Percentiles rank a stretch among this genome's conserved stretches.
These are phyloP conservation scores for Scedosporium apiospermum DNA, from an alignment of 2,329 filamentous ascomycete genomes.

Conservation along the genomic window DNA sequence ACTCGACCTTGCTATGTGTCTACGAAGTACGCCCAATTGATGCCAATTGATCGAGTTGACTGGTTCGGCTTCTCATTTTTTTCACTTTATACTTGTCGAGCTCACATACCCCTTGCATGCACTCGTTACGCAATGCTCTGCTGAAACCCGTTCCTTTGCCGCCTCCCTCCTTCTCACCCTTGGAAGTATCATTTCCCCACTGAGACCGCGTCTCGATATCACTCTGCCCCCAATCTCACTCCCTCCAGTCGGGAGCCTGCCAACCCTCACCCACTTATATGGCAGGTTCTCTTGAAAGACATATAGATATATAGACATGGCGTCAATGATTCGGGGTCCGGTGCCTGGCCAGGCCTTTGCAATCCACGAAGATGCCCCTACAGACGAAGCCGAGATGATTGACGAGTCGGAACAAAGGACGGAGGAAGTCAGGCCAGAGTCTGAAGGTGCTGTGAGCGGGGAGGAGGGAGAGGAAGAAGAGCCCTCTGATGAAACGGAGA, in stretches of 20 bases:
- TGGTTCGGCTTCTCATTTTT: not conserved
- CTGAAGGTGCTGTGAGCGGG: constrained; percentile 21
- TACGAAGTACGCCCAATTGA: not conserved
- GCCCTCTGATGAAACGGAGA: constrained; percentile 28
- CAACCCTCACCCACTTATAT: not conserved
- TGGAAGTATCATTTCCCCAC: not conserved
- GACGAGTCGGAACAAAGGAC: constrained; percentile 18
- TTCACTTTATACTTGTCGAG: not conserved
- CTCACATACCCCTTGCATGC: not conserved
- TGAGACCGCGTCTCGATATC: not conserved
- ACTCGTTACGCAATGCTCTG: not conserved
- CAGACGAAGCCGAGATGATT: constrained; percentile 38
- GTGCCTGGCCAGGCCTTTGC: constrained; percentile 25
- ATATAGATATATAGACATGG: not conserved
- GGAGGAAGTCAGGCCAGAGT: constrained; percentile 20
- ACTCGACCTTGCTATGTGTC: not conserved
- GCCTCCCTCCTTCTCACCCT: not conserved
- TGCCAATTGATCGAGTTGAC: not conserved
- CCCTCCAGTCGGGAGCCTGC: not conserved
- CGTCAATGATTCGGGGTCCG: not conserved
- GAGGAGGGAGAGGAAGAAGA: constrained; percentile 27
- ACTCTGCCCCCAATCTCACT: not conserved
- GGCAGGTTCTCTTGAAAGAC: not conserved
- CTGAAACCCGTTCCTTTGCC: not conserved
- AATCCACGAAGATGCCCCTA: constrained; percentile 40